Evolutionary conservation across 768 basidiomycete genomes (phyloP).

Genomic region (Tephrocybe sp.): DNA sequence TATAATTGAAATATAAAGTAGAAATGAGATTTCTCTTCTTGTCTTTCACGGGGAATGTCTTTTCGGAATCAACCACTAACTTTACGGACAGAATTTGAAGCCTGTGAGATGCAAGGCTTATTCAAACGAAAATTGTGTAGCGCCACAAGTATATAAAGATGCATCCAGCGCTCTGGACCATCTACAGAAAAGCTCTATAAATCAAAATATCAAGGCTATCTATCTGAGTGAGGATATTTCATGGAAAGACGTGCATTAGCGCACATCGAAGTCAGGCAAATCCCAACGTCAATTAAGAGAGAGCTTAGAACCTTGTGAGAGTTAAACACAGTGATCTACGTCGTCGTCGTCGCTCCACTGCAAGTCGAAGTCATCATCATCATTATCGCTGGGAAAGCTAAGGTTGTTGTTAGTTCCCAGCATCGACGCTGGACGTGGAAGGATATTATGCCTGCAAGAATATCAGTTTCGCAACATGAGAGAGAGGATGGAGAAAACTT

Average conservation of each 20-base stretch:
- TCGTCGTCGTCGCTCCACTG: slow-evolving; percentile 53
- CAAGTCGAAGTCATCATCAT: slow-evolving; percentile 53
- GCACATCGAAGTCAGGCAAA: not conserved
- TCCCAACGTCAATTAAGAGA: not conserved
- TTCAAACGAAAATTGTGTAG: too few relatives aligned
- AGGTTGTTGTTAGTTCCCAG: slow-evolving; percentile 39
- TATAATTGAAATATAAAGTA: too few relatives aligned
- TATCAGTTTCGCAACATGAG: not conserved
- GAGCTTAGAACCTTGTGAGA: not conserved
- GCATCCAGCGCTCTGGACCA: too few relatives aligned
- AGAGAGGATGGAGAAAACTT: slow-evolving; percentile 18
- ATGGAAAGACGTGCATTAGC: not conserved
- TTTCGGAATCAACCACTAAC: too few relatives aligned
- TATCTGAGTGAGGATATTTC: too few relatives aligned
- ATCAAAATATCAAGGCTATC: too few relatives aligned
- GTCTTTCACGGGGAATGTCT: too few relatives aligned
- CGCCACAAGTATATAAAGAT: too few relatives aligned
- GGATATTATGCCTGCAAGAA: slow-evolving; percentile 37
- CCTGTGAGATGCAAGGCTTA: too few relatives aligned
- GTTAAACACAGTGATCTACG: slow-evolving; percentile 7
- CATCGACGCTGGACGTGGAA: slow-evolving; percentile 31
- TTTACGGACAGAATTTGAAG: too few relatives aligned
- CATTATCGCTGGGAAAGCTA: slow-evolving; percentile 46
- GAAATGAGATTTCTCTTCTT: too few relatives aligned
- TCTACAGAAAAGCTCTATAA: too few relatives aligned